Conservation (phyloP, 805 yeast genomes). For the Maudiozyma pseudohumilis region DNA sequence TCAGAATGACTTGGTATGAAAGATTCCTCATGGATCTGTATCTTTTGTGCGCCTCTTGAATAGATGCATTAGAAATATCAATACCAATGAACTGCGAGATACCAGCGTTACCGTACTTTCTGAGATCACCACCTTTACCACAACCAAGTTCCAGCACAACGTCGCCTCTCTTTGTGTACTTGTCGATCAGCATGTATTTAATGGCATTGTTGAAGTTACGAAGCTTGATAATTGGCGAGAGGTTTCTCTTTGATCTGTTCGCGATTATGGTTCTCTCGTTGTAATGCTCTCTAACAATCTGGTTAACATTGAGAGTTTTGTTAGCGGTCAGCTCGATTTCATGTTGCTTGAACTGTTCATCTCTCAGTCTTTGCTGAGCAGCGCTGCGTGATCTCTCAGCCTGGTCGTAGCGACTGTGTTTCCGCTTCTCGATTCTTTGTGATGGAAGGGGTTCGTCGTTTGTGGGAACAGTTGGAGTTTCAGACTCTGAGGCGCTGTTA, state of each 20-base stretch:
- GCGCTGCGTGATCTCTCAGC: slow-evolving; percentile 28
- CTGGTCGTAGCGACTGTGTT: slow-evolving; percentile 23
- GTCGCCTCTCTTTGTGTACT: slow-evolving; percentile 45
- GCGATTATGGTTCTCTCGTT: slow-evolving; percentile 72
- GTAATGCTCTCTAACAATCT: slow-evolving; percentile 72
- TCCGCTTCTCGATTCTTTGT: slow-evolving; percentile 19
- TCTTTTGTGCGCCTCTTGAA: slow-evolving; percentile 73
- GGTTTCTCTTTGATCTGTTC: slow-evolving; percentile 48
- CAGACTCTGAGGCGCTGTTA: too few relatives aligned
- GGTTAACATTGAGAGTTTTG: slow-evolving; percentile 40
- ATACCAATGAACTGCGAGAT: slow-evolving; percentile 77
- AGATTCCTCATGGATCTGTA: slow-evolving; percentile 46
- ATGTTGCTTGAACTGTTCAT: slow-evolving; percentile 28
- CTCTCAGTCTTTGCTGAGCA: slow-evolving; percentile 25
- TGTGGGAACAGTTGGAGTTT: too few relatives aligned
- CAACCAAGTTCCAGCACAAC: slow-evolving; percentile 82
- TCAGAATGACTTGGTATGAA: slow-evolving; percentile 71
- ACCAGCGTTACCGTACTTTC: slow-evolving; percentile 72
- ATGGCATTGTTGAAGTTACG: slow-evolving; percentile 87
- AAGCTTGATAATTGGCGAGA: slow-evolving; percentile 77
- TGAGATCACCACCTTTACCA: slow-evolving; percentile 96
- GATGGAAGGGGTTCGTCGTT: slow-evolving; percentile 3
- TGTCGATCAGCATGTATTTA: slow-evolving; percentile 74
- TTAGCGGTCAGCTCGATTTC: slow-evolving; percentile 30
- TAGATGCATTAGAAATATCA: slow-evolving; percentile 84